These are phyloP conservation scores for Byssochlamys sp. DNA, from an alignment of 2,329 filamentous ascomycete species.

Conservation along the genomic window DNA sequence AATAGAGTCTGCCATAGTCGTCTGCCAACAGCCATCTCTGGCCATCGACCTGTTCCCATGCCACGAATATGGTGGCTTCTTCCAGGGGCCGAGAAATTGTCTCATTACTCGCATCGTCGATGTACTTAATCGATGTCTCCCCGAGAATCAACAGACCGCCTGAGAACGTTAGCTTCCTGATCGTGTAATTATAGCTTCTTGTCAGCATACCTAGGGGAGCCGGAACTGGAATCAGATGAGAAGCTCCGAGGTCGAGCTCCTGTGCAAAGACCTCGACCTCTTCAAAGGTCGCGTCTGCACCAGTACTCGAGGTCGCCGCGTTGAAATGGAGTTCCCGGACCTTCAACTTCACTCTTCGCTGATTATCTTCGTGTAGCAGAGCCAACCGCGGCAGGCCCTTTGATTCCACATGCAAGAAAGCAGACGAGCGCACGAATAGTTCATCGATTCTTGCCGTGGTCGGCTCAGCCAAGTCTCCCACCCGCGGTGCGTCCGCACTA, in stretches of 20 bases:
- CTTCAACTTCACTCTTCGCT: constrained; percentile 46
- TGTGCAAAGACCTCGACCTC: constrained; percentile 42
- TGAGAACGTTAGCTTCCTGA: constrained; percentile 28
- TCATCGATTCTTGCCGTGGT: constrained; percentile 56
- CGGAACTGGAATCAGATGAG: constrained; percentile 53
- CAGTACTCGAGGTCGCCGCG: constrained; percentile 34
- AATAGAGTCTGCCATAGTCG: constrained; percentile 75
- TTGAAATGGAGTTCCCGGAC: constrained; percentile 47
- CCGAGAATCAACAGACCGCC: constrained; percentile 67
- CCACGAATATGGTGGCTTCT: constrained; percentile 76
- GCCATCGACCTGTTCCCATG: constrained; percentile 77
- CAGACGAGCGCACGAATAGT: constrained; percentile 56
- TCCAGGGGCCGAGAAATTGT: constrained; percentile 56
- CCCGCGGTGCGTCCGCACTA: constrained; percentile 23
- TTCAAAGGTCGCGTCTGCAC: constrained; percentile 46
- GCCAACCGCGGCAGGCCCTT: constrained; percentile 50
- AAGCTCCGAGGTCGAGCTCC: constrained; percentile 51
- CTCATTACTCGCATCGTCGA: constrained; percentile 65
- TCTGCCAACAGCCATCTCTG: constrained; percentile 81
- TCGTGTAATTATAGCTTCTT: background rate
- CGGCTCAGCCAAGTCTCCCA: constrained; percentile 52
- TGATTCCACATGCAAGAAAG: constrained; percentile 51
- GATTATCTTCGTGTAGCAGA: constrained; percentile 55
- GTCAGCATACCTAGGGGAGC: constrained; percentile 40
- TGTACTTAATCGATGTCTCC: constrained; percentile 74